Evolutionary conservation across 805 yeast genomes (phyloP).

Genomic region (Candida sphagnicola): DNA sequence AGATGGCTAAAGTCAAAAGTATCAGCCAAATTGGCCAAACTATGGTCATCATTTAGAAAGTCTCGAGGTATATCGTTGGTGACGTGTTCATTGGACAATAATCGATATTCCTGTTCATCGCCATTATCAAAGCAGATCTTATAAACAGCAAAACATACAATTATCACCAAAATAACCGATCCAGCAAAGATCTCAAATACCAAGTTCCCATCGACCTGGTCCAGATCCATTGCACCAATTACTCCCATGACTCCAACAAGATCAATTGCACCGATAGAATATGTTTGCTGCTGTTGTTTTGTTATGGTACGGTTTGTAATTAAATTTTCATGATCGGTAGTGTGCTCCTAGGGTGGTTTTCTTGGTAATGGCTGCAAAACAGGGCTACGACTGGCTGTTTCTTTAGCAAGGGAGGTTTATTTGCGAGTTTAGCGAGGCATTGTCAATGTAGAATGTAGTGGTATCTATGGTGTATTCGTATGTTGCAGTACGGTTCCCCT

Average conservation of each 20-base stretch:
- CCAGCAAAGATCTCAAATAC: conserved; percentile 2
- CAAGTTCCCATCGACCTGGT: neutral
- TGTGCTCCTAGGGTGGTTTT: neutral
- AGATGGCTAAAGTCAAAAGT: conserved; percentile 32
- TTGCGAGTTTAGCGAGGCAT: neutral
- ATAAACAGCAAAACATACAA: conserved; percentile 2
- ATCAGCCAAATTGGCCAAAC: conserved; percentile 29
- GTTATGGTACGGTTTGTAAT: neutral
- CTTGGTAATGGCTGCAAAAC: neutral
- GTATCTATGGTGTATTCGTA: no score
- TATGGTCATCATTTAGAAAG: conserved; percentile 38
- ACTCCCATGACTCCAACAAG: neutral
- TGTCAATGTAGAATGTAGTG: neutral
- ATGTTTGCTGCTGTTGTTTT: no score
- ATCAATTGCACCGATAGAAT: neutral
- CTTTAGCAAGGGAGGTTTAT: neutral
- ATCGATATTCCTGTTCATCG: conserved; percentile 1
- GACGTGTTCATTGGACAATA: neutral
- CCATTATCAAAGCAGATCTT: conserved; percentile 2
- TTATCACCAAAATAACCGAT: neutral
- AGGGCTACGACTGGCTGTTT: neutral
- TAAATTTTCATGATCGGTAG: neutral
- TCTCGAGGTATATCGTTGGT: conserved; percentile 28
- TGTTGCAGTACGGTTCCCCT: no score
- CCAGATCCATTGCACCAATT: neutral